Evolutionary conservation across 2,329 filamentous ascomycete genomes (phyloP), one percentile per base, ranked within the genome.

Genomic region (Dactylellina haptotyla): DNA sequence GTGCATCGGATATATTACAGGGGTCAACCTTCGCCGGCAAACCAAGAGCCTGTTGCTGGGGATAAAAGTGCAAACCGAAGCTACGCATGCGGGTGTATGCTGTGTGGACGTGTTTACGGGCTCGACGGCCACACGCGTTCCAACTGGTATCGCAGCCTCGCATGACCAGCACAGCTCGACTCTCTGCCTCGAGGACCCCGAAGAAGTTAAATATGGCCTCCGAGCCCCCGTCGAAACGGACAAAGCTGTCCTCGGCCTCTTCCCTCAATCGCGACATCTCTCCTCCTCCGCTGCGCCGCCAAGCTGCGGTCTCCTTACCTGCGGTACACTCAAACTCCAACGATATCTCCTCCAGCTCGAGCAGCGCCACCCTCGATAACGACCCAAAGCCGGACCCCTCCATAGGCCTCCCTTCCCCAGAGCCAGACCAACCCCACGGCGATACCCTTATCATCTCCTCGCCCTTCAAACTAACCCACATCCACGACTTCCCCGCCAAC

Each of bases 401-500:
- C 50, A 5, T 18, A 39, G n/a, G n/a, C n/a, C 16, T 6, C 8
- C 30, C 48, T 32, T n/a, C 20, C 43, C 1, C 28, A 45, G n/a
- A 18, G n/a, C 39, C 6, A 43, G n/a, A 43, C n/a, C 4, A 43
- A 32, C n/a, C 1, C 4, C 48, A 23, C 28, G 37, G 50, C 16
- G 32, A 59, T 10, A 64, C 56, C 1, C 45, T 65, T 1, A 26
- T 78, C 1, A 77, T 87, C 23, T 79, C 81, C 1, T 93, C 91
- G 0, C 91, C 91, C 0, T 86, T 93, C 76, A 87, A 88, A 66
- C 85, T 95, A 12, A 93, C 90, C 0, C 85, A 84, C 70, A 89
- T 95, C 61, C 83, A 83, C 26, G 89, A 90, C 76, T 82, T 93
- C 0, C 83, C 87, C 1, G 80, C 83, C 1, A 79, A 81, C 0